phyloP scores from a whole-genome alignment of 2,329 filamentous ascomycete genomes.

The Beauveria pseudobassiana region DNA sequence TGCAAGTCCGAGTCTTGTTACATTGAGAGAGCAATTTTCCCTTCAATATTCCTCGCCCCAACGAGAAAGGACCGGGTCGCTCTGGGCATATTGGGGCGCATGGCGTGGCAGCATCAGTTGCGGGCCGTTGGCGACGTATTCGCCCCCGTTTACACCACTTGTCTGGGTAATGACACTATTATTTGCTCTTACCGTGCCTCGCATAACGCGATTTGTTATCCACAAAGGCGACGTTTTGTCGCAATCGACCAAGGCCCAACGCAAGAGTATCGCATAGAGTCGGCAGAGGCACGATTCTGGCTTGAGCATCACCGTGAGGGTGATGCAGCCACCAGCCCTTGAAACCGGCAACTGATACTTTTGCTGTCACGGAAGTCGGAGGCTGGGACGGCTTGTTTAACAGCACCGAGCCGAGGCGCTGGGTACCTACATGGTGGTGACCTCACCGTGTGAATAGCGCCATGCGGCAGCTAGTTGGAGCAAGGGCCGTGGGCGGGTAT shows the following conservation, averaged over 20 bases:
- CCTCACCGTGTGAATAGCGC: neutral
- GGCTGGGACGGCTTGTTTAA: neutral
- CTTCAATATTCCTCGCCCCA: neutral
- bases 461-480: neutral
- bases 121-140: slow-evolving; percentile 7
- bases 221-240: slow-evolving; percentile 4
- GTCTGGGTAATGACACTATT: neutral
- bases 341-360: neutral
- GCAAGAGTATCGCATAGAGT: neutral
- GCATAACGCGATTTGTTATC: slow-evolving; percentile 3
- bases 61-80: neutral
- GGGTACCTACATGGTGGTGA: neutral
- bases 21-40: neutral
- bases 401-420: neutral
- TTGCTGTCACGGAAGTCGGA: neutral
- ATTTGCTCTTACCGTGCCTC: neutral
- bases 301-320: neutral
- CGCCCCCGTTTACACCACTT: slow-evolving; percentile 3
- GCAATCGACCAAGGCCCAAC: neutral
- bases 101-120: neutral
- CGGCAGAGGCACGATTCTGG: neutral
- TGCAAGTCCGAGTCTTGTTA: neutral
- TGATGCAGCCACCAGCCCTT: neutral
- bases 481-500: neutral
- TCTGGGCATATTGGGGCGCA: neutral